Percentiles rank a stretch among this genome's conserved stretches.
Conservation (phyloP, 176 grass and related monocot species). For the Cymbopogon citratus region DNA sequence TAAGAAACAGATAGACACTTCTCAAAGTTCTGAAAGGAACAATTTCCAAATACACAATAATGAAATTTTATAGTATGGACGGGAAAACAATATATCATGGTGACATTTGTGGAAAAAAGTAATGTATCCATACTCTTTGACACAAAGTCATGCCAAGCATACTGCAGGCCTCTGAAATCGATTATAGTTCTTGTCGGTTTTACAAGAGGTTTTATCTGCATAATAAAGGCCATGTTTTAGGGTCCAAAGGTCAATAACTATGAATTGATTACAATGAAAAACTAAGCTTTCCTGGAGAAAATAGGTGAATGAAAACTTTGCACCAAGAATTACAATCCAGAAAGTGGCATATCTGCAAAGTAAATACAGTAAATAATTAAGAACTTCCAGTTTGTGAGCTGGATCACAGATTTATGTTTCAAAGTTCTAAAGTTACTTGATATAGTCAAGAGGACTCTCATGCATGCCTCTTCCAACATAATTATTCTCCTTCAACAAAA, state of each 20-base stretch:
- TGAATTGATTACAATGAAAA: neutral
- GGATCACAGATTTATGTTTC: constrained; percentile 4
- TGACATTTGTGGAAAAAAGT: neutral
- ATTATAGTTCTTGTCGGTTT: constrained; percentile 62
- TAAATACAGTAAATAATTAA: constrained; percentile 31
- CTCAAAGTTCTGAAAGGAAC: neutral
- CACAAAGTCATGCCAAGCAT: constrained; percentile 83
- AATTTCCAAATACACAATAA: constrained; percentile 7
- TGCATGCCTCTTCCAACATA: constrained; percentile 86
- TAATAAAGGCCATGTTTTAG: constrained; percentile 23
- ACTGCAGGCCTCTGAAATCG: constrained; percentile 51
- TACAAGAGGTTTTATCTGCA: constrained; percentile 83
- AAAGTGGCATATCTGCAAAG: constrained; percentile 67
- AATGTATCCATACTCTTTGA: constrained; percentile 67
- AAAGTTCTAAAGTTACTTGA: constrained; percentile 53
- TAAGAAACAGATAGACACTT: neutral
- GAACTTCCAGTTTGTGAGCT: constrained; percentile 18
- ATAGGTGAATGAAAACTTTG: constrained; percentile 94
- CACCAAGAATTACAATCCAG: constrained; percentile 75
- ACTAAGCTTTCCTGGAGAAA: constrained; percentile 83
- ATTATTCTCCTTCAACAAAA: constrained; percentile 69
- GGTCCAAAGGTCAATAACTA: constrained; percentile 2
- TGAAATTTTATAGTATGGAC: neutral
- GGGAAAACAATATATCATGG: neutral
- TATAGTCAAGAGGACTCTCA: constrained; percentile 63